A percentile compares a stretch with the other conserved stretches of the same genome.
Conservation (phyloP, 208 protist species). For the Leishmania braziliensis region DNA sequence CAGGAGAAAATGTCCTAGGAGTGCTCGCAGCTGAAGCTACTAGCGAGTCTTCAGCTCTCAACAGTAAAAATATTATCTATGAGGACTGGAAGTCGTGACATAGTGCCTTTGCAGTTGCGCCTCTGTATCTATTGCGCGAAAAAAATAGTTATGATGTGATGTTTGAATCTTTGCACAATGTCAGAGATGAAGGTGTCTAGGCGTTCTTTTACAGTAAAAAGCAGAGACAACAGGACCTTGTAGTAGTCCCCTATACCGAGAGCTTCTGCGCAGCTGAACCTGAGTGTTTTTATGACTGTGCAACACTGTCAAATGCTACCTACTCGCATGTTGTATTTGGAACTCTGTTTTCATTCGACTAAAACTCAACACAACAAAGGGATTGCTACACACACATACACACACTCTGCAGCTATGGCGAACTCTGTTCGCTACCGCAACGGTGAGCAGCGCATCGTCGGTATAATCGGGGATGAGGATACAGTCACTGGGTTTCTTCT, state of each 20-base stretch:
- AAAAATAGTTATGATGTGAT: not conserved
- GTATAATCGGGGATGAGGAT: slow-evolving; percentile 95
- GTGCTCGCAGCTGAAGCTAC: not conserved
- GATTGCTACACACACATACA: not conserved
- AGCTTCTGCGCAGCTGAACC: not conserved
- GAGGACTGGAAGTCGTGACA: slow-evolving; percentile 15
- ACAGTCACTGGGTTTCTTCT: slow-evolving; percentile 97
- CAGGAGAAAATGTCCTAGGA: slow-evolving; percentile 1
- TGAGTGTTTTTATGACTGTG: not conserved
- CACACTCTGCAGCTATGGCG: slow-evolving; percentile 26
- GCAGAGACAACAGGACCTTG: not conserved
- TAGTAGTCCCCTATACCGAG: not conserved
- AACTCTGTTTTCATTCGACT: not conserved
- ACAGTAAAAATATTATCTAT: slow-evolving; percentile 20
- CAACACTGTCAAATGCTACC: not conserved
- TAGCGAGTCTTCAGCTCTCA: not conserved
- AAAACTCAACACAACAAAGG: not conserved
- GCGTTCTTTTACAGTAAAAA: not conserved
- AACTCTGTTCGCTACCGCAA: slow-evolving; percentile 54
- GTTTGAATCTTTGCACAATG: not conserved
- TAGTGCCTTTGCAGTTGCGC: not conserved
- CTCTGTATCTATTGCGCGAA: not conserved
- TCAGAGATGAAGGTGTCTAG: not conserved
- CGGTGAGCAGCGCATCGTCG: slow-evolving; percentile 83
- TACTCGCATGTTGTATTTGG: not conserved